phyloP scores from a whole-genome alignment of 345 rosid genomes.

The Barbarea vulgaris region DNA sequence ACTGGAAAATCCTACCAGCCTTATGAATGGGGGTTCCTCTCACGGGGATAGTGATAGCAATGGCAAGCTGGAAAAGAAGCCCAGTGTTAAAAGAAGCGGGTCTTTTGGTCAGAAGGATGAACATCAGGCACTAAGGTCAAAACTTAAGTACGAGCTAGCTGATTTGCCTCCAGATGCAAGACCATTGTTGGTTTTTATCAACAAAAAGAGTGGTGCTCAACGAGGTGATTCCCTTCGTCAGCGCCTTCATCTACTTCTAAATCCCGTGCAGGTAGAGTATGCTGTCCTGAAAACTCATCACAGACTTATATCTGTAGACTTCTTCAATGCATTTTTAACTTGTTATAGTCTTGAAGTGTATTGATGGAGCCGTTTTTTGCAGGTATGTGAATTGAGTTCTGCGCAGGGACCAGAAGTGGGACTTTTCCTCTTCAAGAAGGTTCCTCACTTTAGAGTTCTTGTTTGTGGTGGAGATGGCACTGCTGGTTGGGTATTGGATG shows the following conservation, averaged over 20 bases:
- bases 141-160: conserved; percentile 74
- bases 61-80: conserved; percentile 53
- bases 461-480: conserved; percentile 97
- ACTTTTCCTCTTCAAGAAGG: conserved; percentile 78
- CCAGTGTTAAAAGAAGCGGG: conserved; percentile 63
- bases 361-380: conserved; percentile 36
- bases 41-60: conserved; percentile 49
- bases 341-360: neutral
- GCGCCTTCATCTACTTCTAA: conserved; percentile 78
- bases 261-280: conserved; percentile 79
- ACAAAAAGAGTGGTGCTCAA: conserved; percentile 92
- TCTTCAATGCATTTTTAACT: neutral
- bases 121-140: conserved; percentile 60
- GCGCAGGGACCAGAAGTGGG: conserved; percentile 83
- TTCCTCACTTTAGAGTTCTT: conserved; percentile 88
- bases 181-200: conserved; percentile 83
- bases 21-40: conserved; percentile 41
- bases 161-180: conserved; percentile 82
- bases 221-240: conserved; percentile 71
- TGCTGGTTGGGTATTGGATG: conserved; percentile 87
- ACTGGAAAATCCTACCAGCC: conserved; percentile 56
- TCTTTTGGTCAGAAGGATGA: conserved; percentile 79
- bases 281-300: neutral
- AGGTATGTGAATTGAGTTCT: conserved; percentile 87
- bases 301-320: neutral